Percentiles rank a stretch among this genome's conserved stretches.
These are phyloP conservation scores for bread wheat (Triticum aestivum) DNA, from an alignment of 176 grass and related monocot genomes.

Conservation along the genomic window DNA sequence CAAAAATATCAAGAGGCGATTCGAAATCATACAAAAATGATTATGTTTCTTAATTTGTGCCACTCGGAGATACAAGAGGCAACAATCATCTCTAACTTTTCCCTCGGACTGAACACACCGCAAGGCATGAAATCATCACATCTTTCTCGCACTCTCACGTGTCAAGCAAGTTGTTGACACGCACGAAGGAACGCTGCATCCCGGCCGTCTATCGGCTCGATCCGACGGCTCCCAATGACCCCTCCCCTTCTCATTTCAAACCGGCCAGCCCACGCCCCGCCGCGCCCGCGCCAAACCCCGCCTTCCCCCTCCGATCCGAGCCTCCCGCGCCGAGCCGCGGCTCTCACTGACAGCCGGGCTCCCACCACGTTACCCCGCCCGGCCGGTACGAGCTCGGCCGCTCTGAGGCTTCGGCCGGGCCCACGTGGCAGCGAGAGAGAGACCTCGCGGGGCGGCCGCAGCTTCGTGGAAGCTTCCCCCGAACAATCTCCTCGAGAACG, in stretches of 20 bases:
- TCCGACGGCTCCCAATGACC: background rate
- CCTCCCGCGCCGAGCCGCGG: background rate
- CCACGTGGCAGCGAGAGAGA: constrained; percentile 31
- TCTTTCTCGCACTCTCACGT: background rate
- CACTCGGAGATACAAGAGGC: background rate
- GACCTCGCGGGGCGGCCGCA: constrained; percentile 17
- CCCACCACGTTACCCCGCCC: background rate
- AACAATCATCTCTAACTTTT: background rate
- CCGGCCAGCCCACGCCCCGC: background rate
- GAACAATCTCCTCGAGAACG: constrained; percentile 23
- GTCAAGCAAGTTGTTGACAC: background rate
- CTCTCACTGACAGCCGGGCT: constrained; percentile 25
- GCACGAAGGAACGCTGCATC: background rate
- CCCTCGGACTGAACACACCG: background rate
- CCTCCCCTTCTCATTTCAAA: constrained; percentile 25
- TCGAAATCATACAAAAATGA: too few relatives aligned
- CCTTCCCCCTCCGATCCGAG: background rate
- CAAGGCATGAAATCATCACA: background rate
- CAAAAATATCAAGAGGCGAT: too few relatives aligned
- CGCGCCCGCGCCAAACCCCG: constrained; percentile 36
- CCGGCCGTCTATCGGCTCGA: background rate
- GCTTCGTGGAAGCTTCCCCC: constrained; percentile 45
- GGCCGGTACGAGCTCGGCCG: background rate
- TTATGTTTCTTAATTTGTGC: background rate
- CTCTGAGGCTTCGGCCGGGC: background rate